phyloP scores from a whole-genome alignment of 2,329 filamentous ascomycete species.

The Orbilia ellipsospora region DNA sequence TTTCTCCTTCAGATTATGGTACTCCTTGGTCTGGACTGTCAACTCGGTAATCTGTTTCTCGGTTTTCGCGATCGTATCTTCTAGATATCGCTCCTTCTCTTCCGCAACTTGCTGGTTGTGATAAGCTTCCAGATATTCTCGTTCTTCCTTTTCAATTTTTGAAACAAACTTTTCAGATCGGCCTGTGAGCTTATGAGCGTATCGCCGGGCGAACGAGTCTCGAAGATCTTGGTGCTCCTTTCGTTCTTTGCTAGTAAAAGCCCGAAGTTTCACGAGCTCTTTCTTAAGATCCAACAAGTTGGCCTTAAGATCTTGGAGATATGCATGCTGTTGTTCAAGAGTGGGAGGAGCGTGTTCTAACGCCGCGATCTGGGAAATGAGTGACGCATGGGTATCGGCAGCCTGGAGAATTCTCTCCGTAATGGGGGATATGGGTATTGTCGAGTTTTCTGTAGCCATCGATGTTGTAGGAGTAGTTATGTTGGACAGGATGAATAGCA shows the following conservation, averaged over 20 bases:
- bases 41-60: conserved; percentile 61
- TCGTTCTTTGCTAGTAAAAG: conserved; percentile 65
- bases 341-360: conserved; percentile 67
- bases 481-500: too few relatives aligned
- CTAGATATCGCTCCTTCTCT: conserved; percentile 64
- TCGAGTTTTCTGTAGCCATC: conserved; percentile 1
- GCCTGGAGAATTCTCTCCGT: conserved; percentile 63
- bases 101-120: conserved; percentile 66
- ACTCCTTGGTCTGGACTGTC: conserved; percentile 61
- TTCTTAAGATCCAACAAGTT: conserved; percentile 63
- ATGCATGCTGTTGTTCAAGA: conserved; percentile 65
- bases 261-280: conserved; percentile 63
- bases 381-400: conserved; percentile 63
- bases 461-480: neutral
- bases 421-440: neutral
- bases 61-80: conserved; percentile 64
- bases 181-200: conserved; percentile 67
- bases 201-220: conserved; percentile 67
- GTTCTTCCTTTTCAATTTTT: conserved; percentile 68
- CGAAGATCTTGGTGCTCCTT: conserved; percentile 68
- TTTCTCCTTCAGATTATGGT: conserved; percentile 63
- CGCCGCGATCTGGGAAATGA: conserved; percentile 65
- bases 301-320: conserved; percentile 65
- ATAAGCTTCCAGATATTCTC: conserved; percentile 68
- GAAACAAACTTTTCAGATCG: conserved; percentile 66